Evolutionary conservation across 108 stramenopile genomes (phyloP), one percentile per base, ranked within the genome.

Genomic region (Pseudonitzschia delicatissima): DNA sequence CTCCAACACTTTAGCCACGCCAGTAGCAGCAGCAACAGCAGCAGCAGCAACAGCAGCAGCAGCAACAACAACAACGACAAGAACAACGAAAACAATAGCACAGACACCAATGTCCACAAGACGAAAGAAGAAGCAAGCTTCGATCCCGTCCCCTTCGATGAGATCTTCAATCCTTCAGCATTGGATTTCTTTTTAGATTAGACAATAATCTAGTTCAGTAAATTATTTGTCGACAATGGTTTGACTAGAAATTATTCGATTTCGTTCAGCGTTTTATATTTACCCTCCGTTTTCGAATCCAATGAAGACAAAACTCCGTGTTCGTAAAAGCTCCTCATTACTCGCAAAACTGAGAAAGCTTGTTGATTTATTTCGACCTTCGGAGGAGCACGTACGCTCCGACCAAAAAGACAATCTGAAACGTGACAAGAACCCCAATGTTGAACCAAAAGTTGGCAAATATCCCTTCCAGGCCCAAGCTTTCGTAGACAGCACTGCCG

Each of bases 361-460:
- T 21, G 17, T 23, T 48, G 47, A 18, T 23, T 48, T 66, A 65
- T 45, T 72, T 72, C 45, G 72, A 66, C 11, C 72, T 57, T 6
- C 61, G 40, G 27, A 73, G 34, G 13, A 61, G 27, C 9, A 26
- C 48, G 52, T 73, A 73, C 5, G 72, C 66, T 62, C 66, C 72
- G 6, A 53, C 35, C 66, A 73, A 62, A 5, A 73, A 67, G 28
- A 62, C 31, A 0, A 67, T 15, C 35, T 67, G 67, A 31, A 92
- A 72, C 2, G 62, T 33, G 20, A 82, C 45, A 18, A 83, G 27
- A 47, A 86, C 65, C 4, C 50, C 77, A 45, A 92, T 74, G 60
- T 88, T 88, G 70, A 87, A 76, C 85, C 86, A 88, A 45, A 79
- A 73, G 53, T 68, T 74, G 31, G 77, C 62, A 68, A 77, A 79